phyloP scores from a whole-genome alignment of 768 basidiomycete genomes.

The Agaricus sinodeliciosus region DNA sequence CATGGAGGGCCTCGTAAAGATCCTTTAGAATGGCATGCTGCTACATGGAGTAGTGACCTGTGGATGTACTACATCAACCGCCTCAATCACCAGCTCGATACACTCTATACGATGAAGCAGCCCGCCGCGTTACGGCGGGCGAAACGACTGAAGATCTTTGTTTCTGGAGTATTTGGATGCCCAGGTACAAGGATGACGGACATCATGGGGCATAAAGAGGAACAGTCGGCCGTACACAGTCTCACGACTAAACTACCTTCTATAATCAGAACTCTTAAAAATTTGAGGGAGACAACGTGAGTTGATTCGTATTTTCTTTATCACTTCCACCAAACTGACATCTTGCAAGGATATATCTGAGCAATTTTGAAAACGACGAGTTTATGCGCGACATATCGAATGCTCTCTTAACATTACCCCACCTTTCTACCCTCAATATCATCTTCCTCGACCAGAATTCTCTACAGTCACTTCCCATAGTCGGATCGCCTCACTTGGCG shows the following conservation, averaged over 20 bases:
- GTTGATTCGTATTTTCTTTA: not conserved
- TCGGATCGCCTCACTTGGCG: not conserved
- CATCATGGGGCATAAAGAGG: not conserved
- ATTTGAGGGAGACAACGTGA: conserved; percentile 2
- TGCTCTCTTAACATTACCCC: not conserved
- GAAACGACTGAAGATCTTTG: conserved; percentile 2
- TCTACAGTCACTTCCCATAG: not conserved
- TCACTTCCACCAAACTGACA: not conserved
- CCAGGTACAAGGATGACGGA: not conserved
- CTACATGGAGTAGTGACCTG: not conserved
- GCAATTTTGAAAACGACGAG: not conserved
- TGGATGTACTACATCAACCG: not conserved
- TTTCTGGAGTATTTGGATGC: not conserved
- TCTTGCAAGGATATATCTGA: not conserved
- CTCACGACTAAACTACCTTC: not conserved
- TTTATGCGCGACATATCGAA: not conserved
- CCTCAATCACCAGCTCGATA: conserved; percentile 1
- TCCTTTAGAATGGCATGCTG: not conserved
- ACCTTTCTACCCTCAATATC: not conserved
- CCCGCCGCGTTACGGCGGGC: not conserved
- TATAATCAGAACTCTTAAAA: conserved; percentile 2
- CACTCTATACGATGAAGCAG: not conserved
- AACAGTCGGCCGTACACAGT: not conserved
- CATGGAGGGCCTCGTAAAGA: not conserved
- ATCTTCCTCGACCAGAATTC: not conserved